These are phyloP conservation scores for Priceomyces carsonii DNA, from an alignment of 805 yeast species.

Conservation along the genomic window DNA sequence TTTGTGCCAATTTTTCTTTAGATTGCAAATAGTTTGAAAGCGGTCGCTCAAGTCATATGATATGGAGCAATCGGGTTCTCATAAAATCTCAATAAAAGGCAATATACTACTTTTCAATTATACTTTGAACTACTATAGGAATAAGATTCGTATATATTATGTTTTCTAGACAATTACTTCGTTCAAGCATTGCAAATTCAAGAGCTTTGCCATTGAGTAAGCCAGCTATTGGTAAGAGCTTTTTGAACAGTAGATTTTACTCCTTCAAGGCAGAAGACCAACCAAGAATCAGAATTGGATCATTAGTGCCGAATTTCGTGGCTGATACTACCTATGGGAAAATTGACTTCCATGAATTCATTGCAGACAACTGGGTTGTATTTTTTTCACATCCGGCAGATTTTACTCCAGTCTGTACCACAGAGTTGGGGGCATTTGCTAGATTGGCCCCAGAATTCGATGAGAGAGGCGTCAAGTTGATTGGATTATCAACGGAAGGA, in stretches of 20 bases:
- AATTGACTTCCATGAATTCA: constrained; percentile 62
- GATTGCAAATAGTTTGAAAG: too few relatives aligned
- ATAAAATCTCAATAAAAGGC: too few relatives aligned
- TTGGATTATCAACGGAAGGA: constrained; percentile 68
- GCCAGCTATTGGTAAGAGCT: constrained; percentile 8
- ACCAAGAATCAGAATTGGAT: constrained; percentile 53
- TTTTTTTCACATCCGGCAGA: constrained; percentile 78
- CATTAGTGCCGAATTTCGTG: constrained; percentile 68
- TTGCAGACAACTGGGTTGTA: constrained; percentile 63
- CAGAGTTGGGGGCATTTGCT: constrained; percentile 77
- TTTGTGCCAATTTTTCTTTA: too few relatives aligned
- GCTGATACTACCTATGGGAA: constrained; percentile 65
- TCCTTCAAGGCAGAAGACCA: constrained; percentile 39
- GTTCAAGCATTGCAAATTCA: constrained; percentile 9
- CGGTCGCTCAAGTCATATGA: too few relatives aligned
- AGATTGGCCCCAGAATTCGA: constrained; percentile 68
- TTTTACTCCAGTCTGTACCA: constrained; percentile 78
- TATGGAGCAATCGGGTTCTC: constrained; percentile 3
- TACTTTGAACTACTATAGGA: too few relatives aligned
- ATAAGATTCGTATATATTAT: too few relatives aligned
- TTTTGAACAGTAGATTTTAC: constrained; percentile 16
- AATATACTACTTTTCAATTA: too few relatives aligned
- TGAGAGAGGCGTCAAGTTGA: constrained; percentile 62
- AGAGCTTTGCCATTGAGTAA: constrained; percentile 3
- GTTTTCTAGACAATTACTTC: constrained; percentile 22